These are phyloP conservation scores for Pichia sp. DNA, from an alignment of 1,139 yeast genomes.

Conservation along the genomic window DNA sequence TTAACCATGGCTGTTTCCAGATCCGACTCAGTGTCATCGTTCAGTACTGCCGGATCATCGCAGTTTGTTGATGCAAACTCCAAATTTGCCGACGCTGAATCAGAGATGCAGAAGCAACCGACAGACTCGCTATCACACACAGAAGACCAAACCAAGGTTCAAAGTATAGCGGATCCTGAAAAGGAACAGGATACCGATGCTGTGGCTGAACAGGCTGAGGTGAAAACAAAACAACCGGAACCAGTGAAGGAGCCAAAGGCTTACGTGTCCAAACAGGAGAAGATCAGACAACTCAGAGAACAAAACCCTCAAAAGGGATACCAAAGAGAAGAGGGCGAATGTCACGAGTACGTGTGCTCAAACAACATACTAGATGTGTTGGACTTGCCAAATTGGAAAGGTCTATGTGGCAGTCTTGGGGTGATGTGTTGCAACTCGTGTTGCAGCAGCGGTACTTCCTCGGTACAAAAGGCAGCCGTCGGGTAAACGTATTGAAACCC, in stretches of 20 bases:
- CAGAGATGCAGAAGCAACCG: background rate
- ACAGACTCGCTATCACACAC: background rate
- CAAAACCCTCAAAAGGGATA: background rate
- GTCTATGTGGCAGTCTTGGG: constrained; percentile 6
- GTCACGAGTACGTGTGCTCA: constrained; percentile 28
- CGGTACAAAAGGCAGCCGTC: constrained; percentile 8
- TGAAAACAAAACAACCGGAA: constrained; percentile 15
- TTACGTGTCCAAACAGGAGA: constrained; percentile 13
- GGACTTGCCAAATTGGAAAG: constrained; percentile 15
- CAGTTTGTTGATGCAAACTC: constrained; percentile 20
- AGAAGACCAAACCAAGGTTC: background rate
- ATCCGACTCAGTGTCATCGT: constrained; percentile 14
- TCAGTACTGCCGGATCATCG: constrained; percentile 19
- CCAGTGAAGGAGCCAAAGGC: constrained; percentile 11
- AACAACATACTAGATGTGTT: constrained; percentile 17
- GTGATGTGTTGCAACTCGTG: constrained; percentile 13
- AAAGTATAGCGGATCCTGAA: background rate
- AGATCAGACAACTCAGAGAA: constrained; percentile 8
- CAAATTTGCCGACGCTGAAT: constrained; percentile 11
- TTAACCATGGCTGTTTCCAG: constrained; percentile 8
- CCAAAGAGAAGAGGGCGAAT: constrained; percentile 27
- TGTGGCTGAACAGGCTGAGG: too few relatives aligned
- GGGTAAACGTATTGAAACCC: background rate
- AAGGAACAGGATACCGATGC: background rate
- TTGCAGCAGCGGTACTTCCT: constrained; percentile 16